These are phyloP conservation scores for Geoglossum cookeanum DNA, from an alignment of 2,329 filamentous ascomycete species.

Conservation along the genomic window DNA sequence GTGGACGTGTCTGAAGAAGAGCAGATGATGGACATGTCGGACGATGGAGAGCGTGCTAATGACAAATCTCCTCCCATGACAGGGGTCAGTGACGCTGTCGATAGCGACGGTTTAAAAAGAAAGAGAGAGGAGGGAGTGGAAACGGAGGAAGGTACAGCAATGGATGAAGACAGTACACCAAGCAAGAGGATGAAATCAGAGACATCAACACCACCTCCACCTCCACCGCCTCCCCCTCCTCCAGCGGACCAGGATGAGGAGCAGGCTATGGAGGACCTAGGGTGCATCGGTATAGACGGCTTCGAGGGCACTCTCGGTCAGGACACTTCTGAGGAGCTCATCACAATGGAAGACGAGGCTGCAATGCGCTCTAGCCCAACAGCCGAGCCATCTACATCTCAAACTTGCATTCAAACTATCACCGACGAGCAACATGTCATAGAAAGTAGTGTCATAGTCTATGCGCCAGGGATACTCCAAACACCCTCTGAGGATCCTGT, in stretches of 20 bases:
- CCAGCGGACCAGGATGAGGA: slow-evolving; percentile 9
- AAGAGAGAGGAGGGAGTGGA: slow-evolving; percentile 37
- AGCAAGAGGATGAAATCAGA: slow-evolving; percentile 34
- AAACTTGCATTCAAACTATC: not conserved
- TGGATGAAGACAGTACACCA: slow-evolving; percentile 29
- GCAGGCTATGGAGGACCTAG: not conserved
- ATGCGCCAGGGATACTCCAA: not conserved
- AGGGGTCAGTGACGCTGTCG: slow-evolving; percentile 12
- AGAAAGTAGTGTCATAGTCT: slow-evolving; percentile 5
- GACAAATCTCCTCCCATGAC: not conserved
- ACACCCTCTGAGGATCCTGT: not conserved
- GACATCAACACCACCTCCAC: slow-evolving; percentile 19
- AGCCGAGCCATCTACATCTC: not conserved
- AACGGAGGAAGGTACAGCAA: slow-evolving; percentile 15
- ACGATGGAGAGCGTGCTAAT: slow-evolving; percentile 19
- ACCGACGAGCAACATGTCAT: not conserved
- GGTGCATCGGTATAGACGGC: not conserved
- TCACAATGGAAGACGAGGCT: not conserved
- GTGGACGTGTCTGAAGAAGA: slow-evolving; percentile 6
- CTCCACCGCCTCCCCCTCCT: slow-evolving; percentile 13
- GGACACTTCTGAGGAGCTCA: not conserved
- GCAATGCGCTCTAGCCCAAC: not conserved
- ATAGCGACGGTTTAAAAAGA: slow-evolving; percentile 32
- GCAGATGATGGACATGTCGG: slow-evolving; percentile 16
- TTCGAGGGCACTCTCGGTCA: not conserved